Conservation (phyloP, 2,329 filamentous ascomycete genomes). For the Fusarium bactridioides region DNA sequence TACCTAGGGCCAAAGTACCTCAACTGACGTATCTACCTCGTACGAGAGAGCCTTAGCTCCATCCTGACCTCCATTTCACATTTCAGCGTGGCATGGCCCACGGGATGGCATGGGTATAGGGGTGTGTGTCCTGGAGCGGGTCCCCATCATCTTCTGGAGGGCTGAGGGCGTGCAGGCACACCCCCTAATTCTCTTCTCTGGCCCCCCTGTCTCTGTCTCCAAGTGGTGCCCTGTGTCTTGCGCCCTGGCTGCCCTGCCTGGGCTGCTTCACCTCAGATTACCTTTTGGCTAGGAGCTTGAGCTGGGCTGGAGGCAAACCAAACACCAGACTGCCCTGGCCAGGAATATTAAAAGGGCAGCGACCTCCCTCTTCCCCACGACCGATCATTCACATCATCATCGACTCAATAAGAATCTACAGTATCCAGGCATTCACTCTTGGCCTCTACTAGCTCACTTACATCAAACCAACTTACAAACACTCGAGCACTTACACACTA, state of each 20-base stretch:
- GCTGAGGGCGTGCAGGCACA: constrained; percentile 16
- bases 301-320: constrained; percentile 42
- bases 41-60: constrained; percentile 30
- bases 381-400: constrained; percentile 38
- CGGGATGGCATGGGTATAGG: not conserved
- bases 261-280: constrained; percentile 46
- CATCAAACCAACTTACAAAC: constrained; percentile 8
- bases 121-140: constrained; percentile 14
- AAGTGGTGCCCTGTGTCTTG: constrained; percentile 40
- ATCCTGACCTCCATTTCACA: constrained; percentile 35
- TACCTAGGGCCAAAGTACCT: constrained; percentile 39
- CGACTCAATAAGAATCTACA: constrained; percentile 32
- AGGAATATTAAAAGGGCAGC: constrained; percentile 44
- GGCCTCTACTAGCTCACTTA: constrained; percentile 16
- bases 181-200: constrained; percentile 3
- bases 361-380: constrained; percentile 41
- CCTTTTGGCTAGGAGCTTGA: constrained; percentile 40
- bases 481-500: constrained; percentile 16
- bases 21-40: constrained; percentile 42
- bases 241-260: constrained; percentile 40
- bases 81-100: constrained; percentile 21
- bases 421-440: constrained; percentile 24
- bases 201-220: constrained; percentile 29
- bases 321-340: constrained; percentile 39
- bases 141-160: constrained; percentile 26